These are phyloP conservation scores for Macaranga tanarius DNA, from an alignment of 441 rosid genomes.

Conservation along the genomic window DNA sequence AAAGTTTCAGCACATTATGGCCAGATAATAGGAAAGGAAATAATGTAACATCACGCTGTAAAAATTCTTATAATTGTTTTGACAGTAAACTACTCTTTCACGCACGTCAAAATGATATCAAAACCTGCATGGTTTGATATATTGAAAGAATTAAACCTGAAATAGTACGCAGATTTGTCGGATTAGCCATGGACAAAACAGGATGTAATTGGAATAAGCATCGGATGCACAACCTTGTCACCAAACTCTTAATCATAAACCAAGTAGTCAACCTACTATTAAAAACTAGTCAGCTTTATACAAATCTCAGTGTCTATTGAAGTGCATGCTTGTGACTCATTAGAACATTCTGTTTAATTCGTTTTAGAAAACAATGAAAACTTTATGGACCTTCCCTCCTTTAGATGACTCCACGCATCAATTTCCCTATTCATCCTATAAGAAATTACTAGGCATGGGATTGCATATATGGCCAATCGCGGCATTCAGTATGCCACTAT, in stretches of 20 bases:
- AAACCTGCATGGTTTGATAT: too few relatives aligned
- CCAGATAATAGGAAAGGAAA: not conserved
- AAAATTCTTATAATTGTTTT: not conserved
- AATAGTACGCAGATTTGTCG: too few relatives aligned
- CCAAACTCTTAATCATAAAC: too few relatives aligned
- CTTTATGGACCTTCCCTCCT: not conserved
- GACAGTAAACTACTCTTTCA: not conserved
- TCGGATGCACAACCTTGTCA: too few relatives aligned
- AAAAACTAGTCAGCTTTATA: not conserved
- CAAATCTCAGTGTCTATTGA: not conserved
- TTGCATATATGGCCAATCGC: not conserved
- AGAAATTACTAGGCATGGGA: not conserved
- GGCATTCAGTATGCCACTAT: not conserved
- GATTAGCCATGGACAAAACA: too few relatives aligned
- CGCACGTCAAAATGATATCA: not conserved
- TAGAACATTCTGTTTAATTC: too few relatives aligned
- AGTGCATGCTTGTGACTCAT: not conserved
- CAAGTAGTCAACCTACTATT: too few relatives aligned
- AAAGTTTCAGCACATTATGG: constrained; percentile 3
- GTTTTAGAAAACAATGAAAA: too few relatives aligned
- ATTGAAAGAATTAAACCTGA: too few relatives aligned
- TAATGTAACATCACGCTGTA: not conserved
- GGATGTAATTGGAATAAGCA: too few relatives aligned
- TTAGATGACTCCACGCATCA: not conserved
- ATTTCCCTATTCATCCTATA: not conserved